Evolutionary conservation across 2,329 filamentous ascomycete species (phyloP).

Genomic region (Mycosphaerelloides madeirae): DNA sequence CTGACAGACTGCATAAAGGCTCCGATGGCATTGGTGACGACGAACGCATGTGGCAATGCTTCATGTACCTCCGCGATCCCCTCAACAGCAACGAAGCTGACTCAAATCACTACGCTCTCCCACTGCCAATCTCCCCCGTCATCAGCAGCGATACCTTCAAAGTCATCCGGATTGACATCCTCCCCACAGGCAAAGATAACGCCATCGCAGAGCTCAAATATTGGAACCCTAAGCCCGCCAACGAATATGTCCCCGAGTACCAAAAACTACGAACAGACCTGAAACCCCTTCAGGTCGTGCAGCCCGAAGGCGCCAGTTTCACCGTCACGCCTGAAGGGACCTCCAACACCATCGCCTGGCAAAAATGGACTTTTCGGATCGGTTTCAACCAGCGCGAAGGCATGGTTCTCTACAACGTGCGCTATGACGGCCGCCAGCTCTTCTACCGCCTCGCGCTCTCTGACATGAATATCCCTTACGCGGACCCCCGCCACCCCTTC

Average conservation of each 20-base stretch:
- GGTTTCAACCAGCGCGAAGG: constrained; percentile 62
- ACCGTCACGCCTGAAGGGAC: constrained; percentile 45
- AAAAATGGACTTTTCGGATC: constrained; percentile 60
- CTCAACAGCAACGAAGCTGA: constrained; percentile 56
- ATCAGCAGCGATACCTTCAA: constrained; percentile 59
- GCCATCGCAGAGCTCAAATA: constrained; percentile 52
- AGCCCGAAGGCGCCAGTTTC: constrained; percentile 67
- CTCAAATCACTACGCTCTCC: constrained; percentile 65
- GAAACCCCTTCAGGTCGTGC: constrained; percentile 68
- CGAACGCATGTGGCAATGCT: constrained; percentile 51
- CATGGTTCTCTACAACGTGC: constrained; percentile 62
- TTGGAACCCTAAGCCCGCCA: constrained; percentile 55
- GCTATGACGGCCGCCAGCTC: constrained; percentile 49
- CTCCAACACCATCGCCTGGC: constrained; percentile 55
- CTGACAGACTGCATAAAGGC: constrained; percentile 20
- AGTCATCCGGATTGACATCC: constrained; percentile 63
- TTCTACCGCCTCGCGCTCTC: constrained; percentile 64
- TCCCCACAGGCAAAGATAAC: constrained; percentile 63
- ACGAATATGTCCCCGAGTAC: constrained; percentile 63
- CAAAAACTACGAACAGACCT: constrained; percentile 40
- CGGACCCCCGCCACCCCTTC: constrained; percentile 62
- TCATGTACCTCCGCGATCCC: constrained; percentile 62
- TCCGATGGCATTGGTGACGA: constrained; percentile 47
- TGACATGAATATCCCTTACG: constrained; percentile 62
- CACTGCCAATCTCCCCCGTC: constrained; percentile 63